Evolutionary conservation across 768 basidiomycete genomes (phyloP), one percentile per base, ranked within the genome.

Genomic region (Lactifluus echinatus): DNA sequence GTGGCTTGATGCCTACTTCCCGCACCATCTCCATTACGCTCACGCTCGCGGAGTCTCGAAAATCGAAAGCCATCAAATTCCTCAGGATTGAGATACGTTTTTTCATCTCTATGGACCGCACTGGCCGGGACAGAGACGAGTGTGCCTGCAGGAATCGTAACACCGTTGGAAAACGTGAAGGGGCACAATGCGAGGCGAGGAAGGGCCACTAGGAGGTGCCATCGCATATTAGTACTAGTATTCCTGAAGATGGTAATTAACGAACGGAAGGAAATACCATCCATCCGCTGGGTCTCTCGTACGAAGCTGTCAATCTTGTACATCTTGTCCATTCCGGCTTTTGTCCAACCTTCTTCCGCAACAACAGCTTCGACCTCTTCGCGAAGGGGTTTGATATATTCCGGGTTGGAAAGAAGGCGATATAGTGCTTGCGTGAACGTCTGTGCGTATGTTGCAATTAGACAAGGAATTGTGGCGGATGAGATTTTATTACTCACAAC

Each of bases 291-390:
- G 4, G 61, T 66, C 59, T 73, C 72, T 46, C 64, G 65, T 24
- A 73, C 42, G 59, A 73, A 70, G 53, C 71, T 72, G 59, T 73
- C 72, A 8, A 72, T 23, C 43, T 69, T 71, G 50, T 59, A 57
- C 72, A 73, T 45, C 23, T 54, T 54, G 43, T 54, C 53, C n/a
- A 54, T 31, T 3, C 53, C n/a, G n/a, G n/a, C n/a, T n/a, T n/a
- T n/a, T n/a, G n/a, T n/a, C n/a, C n/a, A n/a, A n/a, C n/a, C n/a
- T n/a, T n/a, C n/a, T n/a, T n/a, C n/a, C n/a, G n/a, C n/a, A n/a
- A n/a, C n/a, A n/a, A n/a, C n/a, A n/a, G n/a, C n/a, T n/a, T n/a
- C n/a, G n/a, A n/a, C n/a, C n/a, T n/a, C n/a, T n/a, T n/a, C n/a
- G n/a, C n/a, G 44, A 19, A n/a, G n/a, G n/a, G n/a, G n/a, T n/a